Evolutionary conservation across 768 basidiomycete species (phyloP).

Genomic region (Tephrocybe sp.): DNA sequence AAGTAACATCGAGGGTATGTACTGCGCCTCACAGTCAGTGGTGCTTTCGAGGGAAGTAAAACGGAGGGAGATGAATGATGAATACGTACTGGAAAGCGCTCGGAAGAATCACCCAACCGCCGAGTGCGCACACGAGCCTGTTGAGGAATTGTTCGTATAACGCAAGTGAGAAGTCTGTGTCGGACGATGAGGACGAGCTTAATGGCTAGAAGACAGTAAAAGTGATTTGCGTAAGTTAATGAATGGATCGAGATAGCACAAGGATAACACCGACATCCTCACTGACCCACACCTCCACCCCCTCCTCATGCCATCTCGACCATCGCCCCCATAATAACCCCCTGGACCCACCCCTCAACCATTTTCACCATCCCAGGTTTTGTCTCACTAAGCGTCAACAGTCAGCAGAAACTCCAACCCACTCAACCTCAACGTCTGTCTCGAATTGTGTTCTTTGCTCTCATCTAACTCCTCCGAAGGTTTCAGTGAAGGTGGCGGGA

Average conservation of each 20-base stretch:
- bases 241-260: neutral
- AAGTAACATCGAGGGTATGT: slow-evolving; percentile 78
- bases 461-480: slow-evolving; percentile 26
- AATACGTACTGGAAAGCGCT: slow-evolving; percentile 59
- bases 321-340: slow-evolving; percentile 79
- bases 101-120: slow-evolving; percentile 72
- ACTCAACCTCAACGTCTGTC: slow-evolving; percentile 64
- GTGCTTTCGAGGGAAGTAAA: too few species aligned
- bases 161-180: slow-evolving; percentile 63
- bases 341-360: slow-evolving; percentile 66
- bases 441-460: slow-evolving; percentile 59
- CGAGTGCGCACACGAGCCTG: slow-evolving; percentile 75
- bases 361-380: slow-evolving; percentile 66
- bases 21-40: too few species aligned
- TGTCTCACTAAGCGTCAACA: slow-evolving; percentile 76
- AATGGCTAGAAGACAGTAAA: too few species aligned
- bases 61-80: neutral
- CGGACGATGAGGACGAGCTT: slow-evolving; percentile 58
- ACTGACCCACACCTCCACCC: slow-evolving; percentile 60
- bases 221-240: too few species aligned
- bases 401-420: slow-evolving; percentile 86
- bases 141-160: slow-evolving; percentile 84
- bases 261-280: slow-evolving; percentile 60
- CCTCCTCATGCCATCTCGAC: slow-evolving; percentile 56
- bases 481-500: slow-evolving; percentile 19